Percentiles rank a stretch among this genome's conserved stretches.
Conservation (phyloP, 108 stramenopile species). For the Cyclotella baltica region DNA sequence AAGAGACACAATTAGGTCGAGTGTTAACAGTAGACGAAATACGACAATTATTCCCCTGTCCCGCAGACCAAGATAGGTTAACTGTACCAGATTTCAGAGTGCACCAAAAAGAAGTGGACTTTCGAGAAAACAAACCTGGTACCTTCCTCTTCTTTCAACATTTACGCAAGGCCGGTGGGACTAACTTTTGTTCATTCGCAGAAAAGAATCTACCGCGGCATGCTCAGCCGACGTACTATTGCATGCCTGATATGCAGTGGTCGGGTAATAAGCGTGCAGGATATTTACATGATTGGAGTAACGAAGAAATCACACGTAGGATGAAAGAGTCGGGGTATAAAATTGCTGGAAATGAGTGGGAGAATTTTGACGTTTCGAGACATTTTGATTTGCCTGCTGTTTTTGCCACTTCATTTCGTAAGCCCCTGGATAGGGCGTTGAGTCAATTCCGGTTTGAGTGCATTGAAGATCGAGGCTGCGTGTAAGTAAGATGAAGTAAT, state of each 20-base stretch:
- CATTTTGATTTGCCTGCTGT: conserved; percentile 80
- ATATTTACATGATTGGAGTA: conserved; percentile 63
- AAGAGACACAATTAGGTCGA: conserved; percentile 56
- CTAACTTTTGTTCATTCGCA: conserved; percentile 82
- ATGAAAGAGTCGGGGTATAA: conserved; percentile 56
- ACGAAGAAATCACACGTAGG: conserved; percentile 61
- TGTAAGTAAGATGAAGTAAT: too few species aligned
- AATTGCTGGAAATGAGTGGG: conserved; percentile 89
- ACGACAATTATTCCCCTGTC: conserved; percentile 79
- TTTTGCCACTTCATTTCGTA: conserved; percentile 84
- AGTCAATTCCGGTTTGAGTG: conserved; percentile 90
- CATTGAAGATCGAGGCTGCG: conserved; percentile 82
- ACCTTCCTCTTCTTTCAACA: conserved; percentile 85
- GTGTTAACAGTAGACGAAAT: conserved; percentile 58
- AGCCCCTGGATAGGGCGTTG: conserved; percentile 80
- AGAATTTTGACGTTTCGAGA: conserved; percentile 65
- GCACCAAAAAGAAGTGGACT: conserved; percentile 55
- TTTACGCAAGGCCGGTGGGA: conserved; percentile 79
- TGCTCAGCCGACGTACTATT: conserved; percentile 69
- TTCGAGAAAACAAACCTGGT: conserved; percentile 57
- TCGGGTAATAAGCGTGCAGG: conserved; percentile 61
- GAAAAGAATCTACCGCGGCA: conserved; percentile 67
- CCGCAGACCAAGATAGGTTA: conserved; percentile 58
- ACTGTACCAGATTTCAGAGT: conserved; percentile 78
- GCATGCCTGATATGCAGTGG: conserved; percentile 79